Evolutionary conservation across 2,329 filamentous ascomycete species (phyloP).

Genomic region (Lachnellula willkommii): DNA sequence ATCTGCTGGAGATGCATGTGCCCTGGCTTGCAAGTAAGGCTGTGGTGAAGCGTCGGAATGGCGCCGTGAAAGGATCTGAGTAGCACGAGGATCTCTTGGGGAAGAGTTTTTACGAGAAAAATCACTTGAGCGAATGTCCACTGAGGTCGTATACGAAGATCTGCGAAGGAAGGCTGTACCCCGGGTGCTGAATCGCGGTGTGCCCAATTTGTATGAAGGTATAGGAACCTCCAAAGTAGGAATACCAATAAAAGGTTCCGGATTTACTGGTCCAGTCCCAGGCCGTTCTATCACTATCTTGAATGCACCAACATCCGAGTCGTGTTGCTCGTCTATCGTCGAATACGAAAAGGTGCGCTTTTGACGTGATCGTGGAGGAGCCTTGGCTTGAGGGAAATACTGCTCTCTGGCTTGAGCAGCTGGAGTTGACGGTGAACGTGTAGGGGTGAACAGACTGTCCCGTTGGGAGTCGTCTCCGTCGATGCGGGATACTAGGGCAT

Average conservation of each 20-base stretch:
- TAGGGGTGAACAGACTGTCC: constrained; percentile 30
- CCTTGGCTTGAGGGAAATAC: constrained; percentile 14
- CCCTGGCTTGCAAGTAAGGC: constrained; percentile 10
- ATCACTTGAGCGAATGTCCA: constrained; percentile 63
- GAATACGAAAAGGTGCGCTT: constrained; percentile 71
- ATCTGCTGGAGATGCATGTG: constrained; percentile 7
- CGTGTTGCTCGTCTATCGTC: constrained; percentile 62
- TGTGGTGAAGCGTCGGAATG: constrained; percentile 31
- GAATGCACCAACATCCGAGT: constrained; percentile 60
- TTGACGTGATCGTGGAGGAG: constrained; percentile 34
- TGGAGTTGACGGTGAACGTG: constrained; percentile 30
- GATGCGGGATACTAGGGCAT: constrained; percentile 36
- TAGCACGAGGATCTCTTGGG: constrained; percentile 18
- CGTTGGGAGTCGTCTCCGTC: constrained; percentile 23
- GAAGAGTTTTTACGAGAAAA: constrained; percentile 40
- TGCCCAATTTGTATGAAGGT: constrained; percentile 77
- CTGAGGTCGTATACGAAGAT: constrained; percentile 73
- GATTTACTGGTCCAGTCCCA: constrained; percentile 57
- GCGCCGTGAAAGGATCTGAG: constrained; percentile 24
- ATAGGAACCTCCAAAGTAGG: constrained; percentile 69
- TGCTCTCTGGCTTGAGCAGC: constrained; percentile 37
- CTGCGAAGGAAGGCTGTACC: constrained; percentile 74
- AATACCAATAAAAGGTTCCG: constrained; percentile 37
- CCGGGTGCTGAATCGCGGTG: constrained; percentile 69
- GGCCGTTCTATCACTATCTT: constrained; percentile 76